A percentile compares a stretch with the other conserved stretches of the same genome.
Evolutionary conservation across 495 filamentous ascomycete genomes (phyloP).

Genomic region (Penicillium bialowiezense): DNA sequence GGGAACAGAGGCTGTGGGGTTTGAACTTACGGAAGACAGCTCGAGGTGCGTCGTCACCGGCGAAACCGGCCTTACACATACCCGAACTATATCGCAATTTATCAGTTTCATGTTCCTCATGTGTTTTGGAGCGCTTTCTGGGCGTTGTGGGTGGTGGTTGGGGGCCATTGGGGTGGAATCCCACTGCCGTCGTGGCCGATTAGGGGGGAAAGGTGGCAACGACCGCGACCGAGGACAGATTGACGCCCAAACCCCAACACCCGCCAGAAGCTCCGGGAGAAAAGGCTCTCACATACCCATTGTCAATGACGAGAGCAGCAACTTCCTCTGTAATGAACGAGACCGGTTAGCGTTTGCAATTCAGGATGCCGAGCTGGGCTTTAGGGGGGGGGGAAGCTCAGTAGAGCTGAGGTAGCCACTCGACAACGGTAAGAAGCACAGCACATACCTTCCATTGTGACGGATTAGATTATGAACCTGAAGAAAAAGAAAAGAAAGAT

Average conservation of each 20-base stretch:
- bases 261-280: conserved; percentile 20
- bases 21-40: conserved; percentile 99
- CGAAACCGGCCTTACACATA: conserved; percentile 99
- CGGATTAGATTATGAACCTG: conserved; percentile 19
- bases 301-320: conserved; percentile 99
- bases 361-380: neutral
- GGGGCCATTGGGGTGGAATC: conserved; percentile 15
- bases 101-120: conserved; percentile 45
- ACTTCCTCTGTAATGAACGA: conserved; percentile 81
- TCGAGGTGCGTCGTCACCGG: conserved; percentile 99
- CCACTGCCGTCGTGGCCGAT: conserved; percentile 15
- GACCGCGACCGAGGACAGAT: conserved; percentile 28
- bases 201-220: conserved; percentile 16
- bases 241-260: conserved; percentile 17
- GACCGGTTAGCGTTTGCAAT: conserved; percentile 49
- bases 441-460: conserved; percentile 78
- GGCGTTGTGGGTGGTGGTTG: conserved; percentile 6
- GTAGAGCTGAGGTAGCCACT: conserved; percentile 30
- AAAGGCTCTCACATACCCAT: conserved; percentile 77
- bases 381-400: conserved; percentile 16
- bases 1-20: conserved; percentile 21
- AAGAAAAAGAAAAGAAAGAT: conserved; percentile 40
- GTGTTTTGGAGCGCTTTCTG: neutral
- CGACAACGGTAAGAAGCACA: neutral
- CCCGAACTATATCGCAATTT: conserved; percentile 70